Conservation (phyloP, 352 stramenopile genomes). For the Phytophthora ramorum region DNA sequence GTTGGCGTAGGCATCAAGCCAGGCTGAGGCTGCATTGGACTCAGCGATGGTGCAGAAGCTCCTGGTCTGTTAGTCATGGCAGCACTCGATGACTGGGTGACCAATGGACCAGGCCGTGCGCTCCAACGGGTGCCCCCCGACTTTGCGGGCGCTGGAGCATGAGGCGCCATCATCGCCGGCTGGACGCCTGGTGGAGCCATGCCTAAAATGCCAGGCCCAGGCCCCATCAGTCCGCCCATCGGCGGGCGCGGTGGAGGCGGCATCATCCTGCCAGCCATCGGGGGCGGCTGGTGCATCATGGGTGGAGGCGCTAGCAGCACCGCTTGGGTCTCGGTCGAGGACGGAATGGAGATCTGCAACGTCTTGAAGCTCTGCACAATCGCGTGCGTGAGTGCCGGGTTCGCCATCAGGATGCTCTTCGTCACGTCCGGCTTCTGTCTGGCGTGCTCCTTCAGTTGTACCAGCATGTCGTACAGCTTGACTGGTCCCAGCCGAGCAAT, state of each 20-base stretch:
- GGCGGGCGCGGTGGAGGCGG: constrained; percentile 41
- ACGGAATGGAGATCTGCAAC: constrained; percentile 82
- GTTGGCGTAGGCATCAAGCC: constrained; percentile 41
- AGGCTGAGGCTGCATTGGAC: constrained; percentile 36
- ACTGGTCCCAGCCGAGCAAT: constrained; percentile 72
- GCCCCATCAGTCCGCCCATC: constrained; percentile 36
- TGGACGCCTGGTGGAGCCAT: constrained; percentile 45
- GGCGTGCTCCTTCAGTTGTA: constrained; percentile 81
- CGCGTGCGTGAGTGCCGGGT: constrained; percentile 82
- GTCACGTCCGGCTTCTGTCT: constrained; percentile 78
- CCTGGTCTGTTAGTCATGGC: constrained; percentile 29
- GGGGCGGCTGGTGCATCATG: constrained; percentile 42
- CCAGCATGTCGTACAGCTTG: constrained; percentile 88
- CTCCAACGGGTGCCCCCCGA: constrained; percentile 69
- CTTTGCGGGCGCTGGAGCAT: constrained; percentile 42
- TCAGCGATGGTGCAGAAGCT: constrained; percentile 26
- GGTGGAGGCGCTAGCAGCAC: constrained; percentile 49
- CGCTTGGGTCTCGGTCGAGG: constrained; percentile 58
- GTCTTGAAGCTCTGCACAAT: constrained; percentile 89
- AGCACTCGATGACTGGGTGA: constrained; percentile 36
- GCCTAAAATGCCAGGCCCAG: constrained; percentile 53
- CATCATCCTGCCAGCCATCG: constrained; percentile 45
- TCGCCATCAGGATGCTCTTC: constrained; percentile 77
- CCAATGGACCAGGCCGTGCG: constrained; percentile 60
- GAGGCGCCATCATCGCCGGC: constrained; percentile 30